Percentiles rank a stretch among this genome's conserved stretches.
Conservation (phyloP, 257 asterid genomes). For the Rubia yunnanensis region DNA sequence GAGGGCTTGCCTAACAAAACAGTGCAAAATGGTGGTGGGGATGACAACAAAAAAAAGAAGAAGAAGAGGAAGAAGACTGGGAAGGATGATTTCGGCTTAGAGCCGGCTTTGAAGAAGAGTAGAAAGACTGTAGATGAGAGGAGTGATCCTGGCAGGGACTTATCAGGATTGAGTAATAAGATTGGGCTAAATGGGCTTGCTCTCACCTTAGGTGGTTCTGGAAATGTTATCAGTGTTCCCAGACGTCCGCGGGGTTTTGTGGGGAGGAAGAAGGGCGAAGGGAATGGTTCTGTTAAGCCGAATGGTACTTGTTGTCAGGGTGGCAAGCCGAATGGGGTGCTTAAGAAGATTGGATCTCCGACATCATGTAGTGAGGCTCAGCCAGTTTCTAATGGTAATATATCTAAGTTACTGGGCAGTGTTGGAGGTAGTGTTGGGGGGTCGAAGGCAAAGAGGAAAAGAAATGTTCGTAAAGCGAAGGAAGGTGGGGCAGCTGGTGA, state of each 20-base stretch:
- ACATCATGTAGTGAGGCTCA: constrained; percentile 17
- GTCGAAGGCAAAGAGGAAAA: constrained; percentile 33
- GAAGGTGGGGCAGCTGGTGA: constrained; percentile 27
- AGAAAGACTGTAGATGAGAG: constrained; percentile 38
- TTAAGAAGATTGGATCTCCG: constrained; percentile 19
- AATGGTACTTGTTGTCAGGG: constrained; percentile 29
- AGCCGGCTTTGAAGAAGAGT: constrained; percentile 44
- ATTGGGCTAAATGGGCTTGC: constrained; percentile 45
- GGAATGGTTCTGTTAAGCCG: constrained; percentile 26
- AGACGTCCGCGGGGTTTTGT: constrained; percentile 82
- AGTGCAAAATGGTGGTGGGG: constrained; percentile 24
- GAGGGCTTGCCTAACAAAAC: constrained; percentile 28
- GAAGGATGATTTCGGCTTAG: constrained; percentile 47
- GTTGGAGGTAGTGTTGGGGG: constrained; percentile 24
- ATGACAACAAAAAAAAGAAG: constrained; percentile 25
- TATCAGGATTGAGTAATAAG: constrained; percentile 26
- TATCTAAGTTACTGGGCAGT: constrained; percentile 19
- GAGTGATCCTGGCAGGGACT: constrained; percentile 11
- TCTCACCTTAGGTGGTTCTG: constrained; percentile 46
- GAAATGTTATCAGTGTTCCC: constrained; percentile 54
- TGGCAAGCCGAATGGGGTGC: constrained; percentile 29
- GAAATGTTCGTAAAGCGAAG: constrained; percentile 22
- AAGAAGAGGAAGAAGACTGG: constrained; percentile 51
- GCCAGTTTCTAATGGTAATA: constrained; percentile 28
- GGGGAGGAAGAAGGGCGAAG: constrained; percentile 43